Base-by-base conservation (phyloP, 1,284 basidiomycete genomes). In the Cutaneotrichosporon sp. region DNA sequence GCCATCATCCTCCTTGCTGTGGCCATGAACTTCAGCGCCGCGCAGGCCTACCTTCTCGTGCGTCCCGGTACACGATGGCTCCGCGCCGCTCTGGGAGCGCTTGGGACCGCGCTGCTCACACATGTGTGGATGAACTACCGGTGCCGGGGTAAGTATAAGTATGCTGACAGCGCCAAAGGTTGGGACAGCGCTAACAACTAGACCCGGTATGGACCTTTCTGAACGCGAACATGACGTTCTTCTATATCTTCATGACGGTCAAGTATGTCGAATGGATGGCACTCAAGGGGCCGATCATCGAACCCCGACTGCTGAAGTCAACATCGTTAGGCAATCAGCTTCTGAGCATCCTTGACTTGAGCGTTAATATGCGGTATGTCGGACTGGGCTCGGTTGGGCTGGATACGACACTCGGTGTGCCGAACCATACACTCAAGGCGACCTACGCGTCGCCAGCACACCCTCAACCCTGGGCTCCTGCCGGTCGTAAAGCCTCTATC, bases 291-390 rank as follows among this genome's bases (percentile, higher is more conserved):
- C n/a, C n/a, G n/a, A n/a, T n/a, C n/a, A 12, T 4, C 5, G 12
- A 22, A 22, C 11, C 38, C 38, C 24, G n/a, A 11, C 26, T 16
- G 24, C 26, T 24, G 38, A 41, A 22, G 22, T 8, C 52, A 31
- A 51, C 38, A 3, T 16, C 22, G 14, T 7, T 14, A 3, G n/a
- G 60, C n/a, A 34, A 50, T 27, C 50, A 46, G 24, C 42, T 62
- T 1, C 37, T 67, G 0, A 43, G 57, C 6, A 64, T 62, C 1
- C 49, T 68, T n/a, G 67, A 68, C 48, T 37, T 67, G 16, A 52
- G 52, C 8, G 47, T 61, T 37, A 67, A 70, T 50, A 56, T 61
- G 0, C 57, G 69, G 5, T 59, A 62, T 61, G 55, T 71, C 14
- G 66, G 63, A 10, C 48, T 71, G 5, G 60, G 62, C 4, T 39